Evolutionary conservation across 495 filamentous ascomycete genomes (phyloP).

Genomic region (Cryomyces minteri): DNA sequence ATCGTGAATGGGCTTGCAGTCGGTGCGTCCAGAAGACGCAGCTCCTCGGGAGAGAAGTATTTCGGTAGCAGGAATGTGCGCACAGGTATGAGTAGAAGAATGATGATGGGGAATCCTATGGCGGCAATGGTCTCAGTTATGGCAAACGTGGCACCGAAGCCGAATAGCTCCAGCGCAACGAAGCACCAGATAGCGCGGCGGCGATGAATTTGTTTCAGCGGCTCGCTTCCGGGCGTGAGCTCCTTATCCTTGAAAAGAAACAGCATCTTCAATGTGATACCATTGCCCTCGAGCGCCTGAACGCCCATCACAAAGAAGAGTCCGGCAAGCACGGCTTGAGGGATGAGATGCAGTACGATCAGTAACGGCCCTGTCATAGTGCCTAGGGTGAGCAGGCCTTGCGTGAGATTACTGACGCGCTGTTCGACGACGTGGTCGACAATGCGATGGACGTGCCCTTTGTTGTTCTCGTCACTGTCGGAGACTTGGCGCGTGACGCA

Average conservation of each 20-base stretch:
- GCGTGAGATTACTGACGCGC: slow-evolving; percentile 67
- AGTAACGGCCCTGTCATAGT: slow-evolving; percentile 81
- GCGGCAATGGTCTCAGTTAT: slow-evolving; percentile 91
- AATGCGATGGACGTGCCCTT: slow-evolving; percentile 39
- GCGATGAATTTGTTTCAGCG: slow-evolving; percentile 37
- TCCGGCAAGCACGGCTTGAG: slow-evolving; percentile 72
- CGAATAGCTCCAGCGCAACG: slow-evolving; percentile 55
- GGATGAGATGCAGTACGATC: slow-evolving; percentile 66
- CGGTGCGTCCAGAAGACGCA: slow-evolving; percentile 46
- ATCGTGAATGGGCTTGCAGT: slow-evolving; percentile 10
- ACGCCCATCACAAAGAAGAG: slow-evolving; percentile 92
- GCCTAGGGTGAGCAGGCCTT: slow-evolving; percentile 67
- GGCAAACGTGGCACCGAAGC: slow-evolving; percentile 79
- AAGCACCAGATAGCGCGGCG: slow-evolving; percentile 54
- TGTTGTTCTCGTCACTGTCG: slow-evolving; percentile 32
- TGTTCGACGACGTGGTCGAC: slow-evolving; percentile 67
- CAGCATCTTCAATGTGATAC: slow-evolving; percentile 64
- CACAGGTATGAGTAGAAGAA: slow-evolving; percentile 61
- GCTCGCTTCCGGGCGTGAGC: slow-evolving; percentile 45
- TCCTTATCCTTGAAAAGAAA: slow-evolving; percentile 51
- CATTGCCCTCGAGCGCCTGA: slow-evolving; percentile 56
- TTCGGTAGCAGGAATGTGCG: slow-evolving; percentile 54
- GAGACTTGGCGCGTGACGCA: neutral
- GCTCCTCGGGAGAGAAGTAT: slow-evolving; percentile 48
- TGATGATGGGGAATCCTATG: slow-evolving; percentile 79